Conservation (phyloP, 768 basidiomycete genomes). For the Amanita rubescens region DNA sequence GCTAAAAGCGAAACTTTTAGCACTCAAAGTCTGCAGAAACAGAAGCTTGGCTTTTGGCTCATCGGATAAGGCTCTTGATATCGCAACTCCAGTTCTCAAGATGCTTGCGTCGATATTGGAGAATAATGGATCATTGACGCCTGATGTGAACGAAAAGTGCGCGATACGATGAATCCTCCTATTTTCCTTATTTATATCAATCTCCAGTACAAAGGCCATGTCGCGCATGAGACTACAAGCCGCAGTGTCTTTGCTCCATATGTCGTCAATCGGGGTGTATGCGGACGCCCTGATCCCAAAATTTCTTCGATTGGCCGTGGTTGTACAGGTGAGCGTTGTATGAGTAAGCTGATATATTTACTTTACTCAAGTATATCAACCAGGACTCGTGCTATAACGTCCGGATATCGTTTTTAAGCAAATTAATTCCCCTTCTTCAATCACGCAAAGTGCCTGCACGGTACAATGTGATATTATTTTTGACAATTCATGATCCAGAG, state of each 20-base stretch:
- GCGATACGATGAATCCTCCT: conserved; percentile 10
- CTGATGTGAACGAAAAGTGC: conserved; percentile 38
- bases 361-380: not conserved
- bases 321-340: conserved; percentile 60
- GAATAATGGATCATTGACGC: conserved; percentile 54
- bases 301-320: conserved; percentile 65
- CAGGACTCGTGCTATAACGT: conserved; percentile 90
- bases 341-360: not conserved
- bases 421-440: conserved; percentile 60
- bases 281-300: conserved; percentile 46
- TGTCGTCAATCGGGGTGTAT: conserved; percentile 55
- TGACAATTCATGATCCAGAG: conserved; percentile 90
- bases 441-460: conserved; percentile 56
- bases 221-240: conserved; percentile 82
- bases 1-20: conserved; percentile 63
- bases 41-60: conserved; percentile 65
- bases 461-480: conserved; percentile 81
- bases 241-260: conserved; percentile 70
- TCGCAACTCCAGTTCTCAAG: conserved; percentile 69
- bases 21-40: conserved; percentile 77
- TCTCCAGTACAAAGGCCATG: conserved; percentile 47
- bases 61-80: conserved; percentile 51
- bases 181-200: not conserved
- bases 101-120: conserved; percentile 69
- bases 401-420: conserved; percentile 68